A percentile compares a stretch with the other conserved stretches of the same genome.
Evolutionary conservation across 2,329 filamentous ascomycete species (phyloP).

Genomic region (Fusarium kyushuense): DNA sequence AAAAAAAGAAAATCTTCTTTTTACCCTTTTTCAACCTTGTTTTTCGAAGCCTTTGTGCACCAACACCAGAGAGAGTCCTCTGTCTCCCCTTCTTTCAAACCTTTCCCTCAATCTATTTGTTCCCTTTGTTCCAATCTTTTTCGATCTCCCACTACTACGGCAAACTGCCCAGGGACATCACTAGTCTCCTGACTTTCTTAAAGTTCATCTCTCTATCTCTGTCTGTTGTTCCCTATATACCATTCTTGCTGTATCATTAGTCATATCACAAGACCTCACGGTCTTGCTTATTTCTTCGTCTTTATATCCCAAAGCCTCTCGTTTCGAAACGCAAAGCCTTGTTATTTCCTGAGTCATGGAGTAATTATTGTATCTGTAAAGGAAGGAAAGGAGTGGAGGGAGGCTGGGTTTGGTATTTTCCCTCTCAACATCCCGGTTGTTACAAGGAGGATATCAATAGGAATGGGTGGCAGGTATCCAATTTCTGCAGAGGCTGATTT

Average conservation of each 20-base stretch:
- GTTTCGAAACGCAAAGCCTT: conserved; percentile 21
- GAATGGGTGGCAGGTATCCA: neutral
- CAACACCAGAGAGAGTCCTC: neutral
- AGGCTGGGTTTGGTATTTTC: conserved; percentile 14
- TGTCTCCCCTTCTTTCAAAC: neutral
- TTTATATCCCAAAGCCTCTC: conserved; percentile 11
- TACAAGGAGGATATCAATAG: conserved; percentile 3
- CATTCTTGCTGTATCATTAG: conserved; percentile 44
- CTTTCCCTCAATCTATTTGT: conserved; percentile 4
- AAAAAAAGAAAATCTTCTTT: neutral
- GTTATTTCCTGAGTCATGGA: conserved; percentile 6
- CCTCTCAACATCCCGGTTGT: conserved; percentile 18
- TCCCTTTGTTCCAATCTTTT: conserved; percentile 18
- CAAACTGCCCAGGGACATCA: neutral
- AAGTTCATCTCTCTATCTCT: neutral
- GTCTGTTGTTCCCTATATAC: conserved; percentile 31
- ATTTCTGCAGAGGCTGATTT: conserved; percentile 5
- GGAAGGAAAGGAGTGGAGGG: conserved; percentile 9
- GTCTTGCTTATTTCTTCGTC: conserved; percentile 25
- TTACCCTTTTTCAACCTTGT: conserved; percentile 5
- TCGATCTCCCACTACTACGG: neutral
- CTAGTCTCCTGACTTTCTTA: conserved; percentile 4
- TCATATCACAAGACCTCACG: conserved; percentile 23
- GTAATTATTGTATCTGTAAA: conserved; percentile 36
- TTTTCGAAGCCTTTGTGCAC: conserved; percentile 7